Percentiles rank a stretch among this genome's conserved stretches.
Evolutionary conservation across 768 basidiomycete species (phyloP).

Genomic region (Pilatotrama ljubarskyi): DNA sequence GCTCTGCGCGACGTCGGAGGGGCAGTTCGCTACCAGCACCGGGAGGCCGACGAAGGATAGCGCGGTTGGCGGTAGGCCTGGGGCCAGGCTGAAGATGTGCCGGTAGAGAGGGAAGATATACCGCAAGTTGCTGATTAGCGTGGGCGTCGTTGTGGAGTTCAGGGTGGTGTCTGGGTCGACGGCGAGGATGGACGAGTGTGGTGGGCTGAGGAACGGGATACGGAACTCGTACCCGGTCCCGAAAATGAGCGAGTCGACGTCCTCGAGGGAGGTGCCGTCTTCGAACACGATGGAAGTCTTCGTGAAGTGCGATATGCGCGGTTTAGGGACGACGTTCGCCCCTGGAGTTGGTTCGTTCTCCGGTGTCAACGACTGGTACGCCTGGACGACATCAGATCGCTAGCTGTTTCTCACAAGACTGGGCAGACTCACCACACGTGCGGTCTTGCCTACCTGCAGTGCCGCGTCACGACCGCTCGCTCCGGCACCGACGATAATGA

Average conservation of each 20-base stretch:
- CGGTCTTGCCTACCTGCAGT: constrained; percentile 40
- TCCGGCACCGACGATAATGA: constrained; percentile 53
- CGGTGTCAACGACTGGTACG: constrained; percentile 38
- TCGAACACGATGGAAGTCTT: constrained; percentile 43
- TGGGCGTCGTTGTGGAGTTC: constrained; percentile 26
- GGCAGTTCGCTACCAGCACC: constrained; percentile 46
- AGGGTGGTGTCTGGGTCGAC: constrained; percentile 21
- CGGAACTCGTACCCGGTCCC: constrained; percentile 57
- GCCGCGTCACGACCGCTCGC: constrained; percentile 50
- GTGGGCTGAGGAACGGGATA: constrained; percentile 46
- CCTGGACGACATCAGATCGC: constrained; percentile 17
- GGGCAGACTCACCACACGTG: constrained; percentile 40
- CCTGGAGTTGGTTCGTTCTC: constrained; percentile 22
- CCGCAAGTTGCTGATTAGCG: constrained; percentile 48
- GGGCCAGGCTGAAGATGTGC: constrained; percentile 54
- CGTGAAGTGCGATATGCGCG: constrained; percentile 52
- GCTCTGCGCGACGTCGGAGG: constrained; percentile 51
- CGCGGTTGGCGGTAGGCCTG: constrained; percentile 48
- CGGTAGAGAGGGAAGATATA: constrained; percentile 57
- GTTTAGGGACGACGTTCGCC: constrained; percentile 32
- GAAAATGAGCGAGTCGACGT: constrained; percentile 50
- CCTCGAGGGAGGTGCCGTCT: constrained; percentile 42
- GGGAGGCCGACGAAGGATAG: constrained; percentile 59
- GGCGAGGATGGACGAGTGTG: constrained; percentile 22
- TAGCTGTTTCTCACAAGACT: neutral